Evolutionary conservation across 495 filamentous ascomycete species (phyloP).

Genomic region (Hypoxylon trugodes): DNA sequence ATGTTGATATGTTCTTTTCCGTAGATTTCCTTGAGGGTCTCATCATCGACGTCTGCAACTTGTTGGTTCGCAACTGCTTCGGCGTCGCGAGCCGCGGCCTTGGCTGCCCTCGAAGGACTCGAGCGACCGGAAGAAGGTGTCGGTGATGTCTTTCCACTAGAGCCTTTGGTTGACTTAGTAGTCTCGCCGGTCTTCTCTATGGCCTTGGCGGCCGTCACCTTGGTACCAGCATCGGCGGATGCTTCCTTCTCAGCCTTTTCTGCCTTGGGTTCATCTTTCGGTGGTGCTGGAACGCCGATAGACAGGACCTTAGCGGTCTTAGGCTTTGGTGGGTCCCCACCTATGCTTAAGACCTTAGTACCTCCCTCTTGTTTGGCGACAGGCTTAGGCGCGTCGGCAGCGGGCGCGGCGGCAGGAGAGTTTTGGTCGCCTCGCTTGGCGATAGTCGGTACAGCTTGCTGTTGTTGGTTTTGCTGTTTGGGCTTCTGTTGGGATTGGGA

Average conservation of each 20-base stretch:
- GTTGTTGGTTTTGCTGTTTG: constrained; percentile 46
- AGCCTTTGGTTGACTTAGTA: constrained; percentile 70
- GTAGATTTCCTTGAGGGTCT: constrained; percentile 92
- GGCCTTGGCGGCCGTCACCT: constrained; percentile 69
- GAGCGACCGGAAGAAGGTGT: constrained; percentile 80
- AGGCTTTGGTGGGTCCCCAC: constrained; percentile 58
- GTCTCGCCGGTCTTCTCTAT: constrained; percentile 82
- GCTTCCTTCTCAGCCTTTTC: constrained; percentile 57
- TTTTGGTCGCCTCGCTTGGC: constrained; percentile 67
- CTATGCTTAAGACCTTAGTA: constrained; percentile 63
- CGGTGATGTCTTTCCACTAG: constrained; percentile 78
- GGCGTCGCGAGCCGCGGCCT: constrained; percentile 69
- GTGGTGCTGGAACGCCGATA: constrained; percentile 64
- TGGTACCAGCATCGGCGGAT: constrained; percentile 66
- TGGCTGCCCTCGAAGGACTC: constrained; percentile 67
- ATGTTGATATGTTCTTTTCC: constrained; percentile 99
- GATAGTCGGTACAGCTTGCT: constrained; percentile 69
- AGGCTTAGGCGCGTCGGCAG: constrained; percentile 48
- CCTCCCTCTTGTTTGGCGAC: constrained; percentile 56
- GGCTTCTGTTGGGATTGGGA: constrained; percentile 64
- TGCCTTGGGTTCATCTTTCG: constrained; percentile 69
- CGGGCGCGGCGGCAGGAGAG: constrained; percentile 43
- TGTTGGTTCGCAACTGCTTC: constrained; percentile 90
- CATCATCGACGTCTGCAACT: constrained; percentile 87
- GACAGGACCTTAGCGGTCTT: constrained; percentile 75